A percentile compares a stretch with the other conserved stretches of the same genome.
These are phyloP conservation scores for Penicillium olsonii DNA, from an alignment of 2,329 filamentous ascomycete genomes.

Conservation along the genomic window DNA sequence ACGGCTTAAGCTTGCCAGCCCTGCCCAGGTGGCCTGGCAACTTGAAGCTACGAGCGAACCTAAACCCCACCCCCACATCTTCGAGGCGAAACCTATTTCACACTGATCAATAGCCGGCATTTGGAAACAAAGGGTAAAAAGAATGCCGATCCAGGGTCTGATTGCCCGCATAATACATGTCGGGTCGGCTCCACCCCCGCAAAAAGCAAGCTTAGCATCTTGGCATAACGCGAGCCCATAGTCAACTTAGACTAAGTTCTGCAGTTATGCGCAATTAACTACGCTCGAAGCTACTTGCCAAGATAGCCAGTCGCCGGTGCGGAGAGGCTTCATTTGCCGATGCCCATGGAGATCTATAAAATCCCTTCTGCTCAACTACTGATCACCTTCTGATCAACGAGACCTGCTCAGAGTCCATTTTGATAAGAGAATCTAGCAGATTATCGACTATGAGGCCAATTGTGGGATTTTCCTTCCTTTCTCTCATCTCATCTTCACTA, in stretches of 20 bases:
- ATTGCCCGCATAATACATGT: background rate
- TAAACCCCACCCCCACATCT: background rate
- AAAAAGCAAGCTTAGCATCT: background rate
- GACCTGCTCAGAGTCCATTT: background rate
- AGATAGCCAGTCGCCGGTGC: constrained; percentile 5
- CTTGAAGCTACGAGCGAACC: too few species aligned
- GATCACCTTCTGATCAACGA: background rate
- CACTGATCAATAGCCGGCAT: background rate
- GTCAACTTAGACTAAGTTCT: background rate
- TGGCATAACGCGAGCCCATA: background rate
- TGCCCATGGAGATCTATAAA: background rate
- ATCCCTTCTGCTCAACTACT: background rate
- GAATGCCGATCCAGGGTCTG: constrained; percentile 1
- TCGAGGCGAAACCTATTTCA: too few species aligned
- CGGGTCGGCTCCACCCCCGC: constrained; percentile 1
- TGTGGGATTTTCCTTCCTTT: background rate
- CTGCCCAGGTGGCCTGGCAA: too few species aligned
- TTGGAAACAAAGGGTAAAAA: background rate
- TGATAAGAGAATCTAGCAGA: too few species aligned
- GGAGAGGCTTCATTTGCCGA: background rate
- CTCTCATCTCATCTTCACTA: background rate
- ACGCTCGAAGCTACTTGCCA: background rate
- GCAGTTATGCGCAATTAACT: background rate
- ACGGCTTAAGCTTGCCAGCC: too few species aligned
- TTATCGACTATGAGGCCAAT: background rate